Conservation (phyloP, 2,329 filamentous ascomycete genomes). For the Cryphonectria carpinicola region DNA sequence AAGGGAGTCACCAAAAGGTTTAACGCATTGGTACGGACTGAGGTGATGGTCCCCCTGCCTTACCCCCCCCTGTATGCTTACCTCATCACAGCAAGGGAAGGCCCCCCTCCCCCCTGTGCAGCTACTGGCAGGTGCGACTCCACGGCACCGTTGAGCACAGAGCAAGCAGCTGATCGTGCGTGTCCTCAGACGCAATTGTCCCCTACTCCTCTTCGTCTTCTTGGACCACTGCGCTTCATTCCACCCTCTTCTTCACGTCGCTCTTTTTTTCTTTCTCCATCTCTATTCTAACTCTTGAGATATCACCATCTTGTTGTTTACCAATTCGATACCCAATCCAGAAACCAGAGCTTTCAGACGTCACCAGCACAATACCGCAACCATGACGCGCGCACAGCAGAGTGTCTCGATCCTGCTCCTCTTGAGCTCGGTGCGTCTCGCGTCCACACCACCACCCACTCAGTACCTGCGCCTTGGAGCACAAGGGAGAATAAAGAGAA, state of each 20-base stretch:
- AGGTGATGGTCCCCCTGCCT: neutral
- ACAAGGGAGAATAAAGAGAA: slow-evolving; percentile 19
- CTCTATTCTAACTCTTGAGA: slow-evolving; percentile 2
- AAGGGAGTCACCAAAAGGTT: too few relatives aligned
- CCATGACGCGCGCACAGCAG: slow-evolving; percentile 93
- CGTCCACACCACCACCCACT: slow-evolving; percentile 18
- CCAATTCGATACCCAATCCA: neutral
- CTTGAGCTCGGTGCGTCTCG: slow-evolving; percentile 75
- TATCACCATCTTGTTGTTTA: neutral
- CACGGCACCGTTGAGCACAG: neutral
- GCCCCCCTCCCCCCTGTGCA: neutral
- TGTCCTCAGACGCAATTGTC: slow-evolving; percentile 14
- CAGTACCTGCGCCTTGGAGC: neutral
- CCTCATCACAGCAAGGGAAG: neutral
- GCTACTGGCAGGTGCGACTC: neutral
- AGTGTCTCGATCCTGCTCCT: slow-evolving; percentile 87
- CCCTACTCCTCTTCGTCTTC: neutral
- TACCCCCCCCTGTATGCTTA: neutral
- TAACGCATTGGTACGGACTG: too few relatives aligned
- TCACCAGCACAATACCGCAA: slow-evolving; percentile 35
- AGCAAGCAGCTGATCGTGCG: slow-evolving; percentile 19
- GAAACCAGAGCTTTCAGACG: neutral
- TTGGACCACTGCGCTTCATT: neutral
- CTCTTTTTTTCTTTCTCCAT: slow-evolving; percentile 19
- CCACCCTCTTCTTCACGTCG: slow-evolving; percentile 22